These are phyloP conservation scores for Mycena kentingensis DNA, from an alignment of 768 basidiomycete genomes.

Conservation along the genomic window DNA sequence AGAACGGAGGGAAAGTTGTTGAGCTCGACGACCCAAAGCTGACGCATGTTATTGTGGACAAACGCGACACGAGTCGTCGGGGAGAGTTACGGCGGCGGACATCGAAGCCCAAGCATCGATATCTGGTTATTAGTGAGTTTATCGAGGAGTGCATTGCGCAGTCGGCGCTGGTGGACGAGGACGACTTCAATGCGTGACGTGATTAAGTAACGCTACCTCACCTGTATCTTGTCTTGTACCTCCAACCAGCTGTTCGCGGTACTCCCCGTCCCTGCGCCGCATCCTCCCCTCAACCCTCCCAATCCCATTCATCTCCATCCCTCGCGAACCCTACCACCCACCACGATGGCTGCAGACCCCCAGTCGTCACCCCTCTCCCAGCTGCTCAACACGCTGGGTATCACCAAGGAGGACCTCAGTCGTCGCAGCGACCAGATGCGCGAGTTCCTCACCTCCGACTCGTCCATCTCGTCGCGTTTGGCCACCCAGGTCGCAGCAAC, in stretches of 20 bases:
- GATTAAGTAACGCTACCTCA: not conserved
- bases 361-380: conserved; percentile 70
- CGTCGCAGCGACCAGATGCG: conserved; percentile 80
- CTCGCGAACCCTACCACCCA: not conserved
- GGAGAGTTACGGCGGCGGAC: conserved; percentile 70
- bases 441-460: conserved; percentile 66
- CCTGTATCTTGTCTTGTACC: conserved; percentile 5
- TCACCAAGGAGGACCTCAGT: conserved; percentile 75
- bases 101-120: conserved; percentile 74
- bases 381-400: conserved; percentile 68
- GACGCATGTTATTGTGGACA: conserved; percentile 85
- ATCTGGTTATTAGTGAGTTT: conserved; percentile 77
- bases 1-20: conserved; percentile 74
- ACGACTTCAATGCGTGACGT: conserved; percentile 38
- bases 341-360: conserved; percentile 39
- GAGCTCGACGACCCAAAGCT: conserved; percentile 74
- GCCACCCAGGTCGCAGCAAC: conserved; percentile 38
- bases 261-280: not conserved
- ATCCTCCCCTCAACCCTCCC: conserved; percentile 6
- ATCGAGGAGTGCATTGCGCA: conserved; percentile 82
- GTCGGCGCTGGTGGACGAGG: conserved; percentile 80
- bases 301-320: conserved; percentile 5
- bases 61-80: conserved; percentile 76
- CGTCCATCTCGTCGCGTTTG: conserved; percentile 48
- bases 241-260: not conserved